Base-by-base conservation (phyloP, 192 early-diverging fungal genomes). In the Podila verticillata region DNA sequence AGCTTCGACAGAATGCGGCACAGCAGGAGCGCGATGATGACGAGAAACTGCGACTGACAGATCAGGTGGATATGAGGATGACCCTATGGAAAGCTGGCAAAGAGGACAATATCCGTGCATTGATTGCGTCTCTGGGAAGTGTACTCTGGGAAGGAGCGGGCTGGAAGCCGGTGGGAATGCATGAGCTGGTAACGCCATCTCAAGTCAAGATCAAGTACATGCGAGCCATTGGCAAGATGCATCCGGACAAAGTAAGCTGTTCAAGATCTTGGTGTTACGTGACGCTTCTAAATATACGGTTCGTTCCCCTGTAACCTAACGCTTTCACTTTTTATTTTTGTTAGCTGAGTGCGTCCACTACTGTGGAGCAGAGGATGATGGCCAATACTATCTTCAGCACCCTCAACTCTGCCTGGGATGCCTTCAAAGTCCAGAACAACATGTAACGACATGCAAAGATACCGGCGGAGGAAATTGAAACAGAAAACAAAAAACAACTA, bases 331-430 rank as follows among this genome's bases (percentile, higher is more conserved):
- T 32, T 54, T 26, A 35, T 47, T 34, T 29, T 57, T 61, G 58
- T 35, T 65, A 91, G 84, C 48, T 92, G 48, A 80, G 51, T 51
- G 65, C 75, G 32, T 75, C 56, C 32, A 87, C 92, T 12, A 91
- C 92, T n/a, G 82, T 94, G 15, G 96, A 97, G 75, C 90, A 97
- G 68, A 74, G 84, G 31, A 88, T 98, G 91, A 85, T 98, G 34
- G 97, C 98, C 31, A 92, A 91, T 60, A 88, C 88, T 49, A 94
- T 98, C 19, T 99, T 99, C 75, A 88, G 89, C 65, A 84, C 88
- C 3, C 83, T 99, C 48, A 99, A 99, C 80, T 90, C 95, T 84
- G 97, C 95, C 8, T 99, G 96, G 96, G 96, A 98, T 71, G 75
- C 85, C 7, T 99, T 98, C 82, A 98, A 96, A 83, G 77, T 72